Evolutionary conservation across 345 rosid genomes (phyloP).

Genomic region (Iberis pinnata): DNA sequence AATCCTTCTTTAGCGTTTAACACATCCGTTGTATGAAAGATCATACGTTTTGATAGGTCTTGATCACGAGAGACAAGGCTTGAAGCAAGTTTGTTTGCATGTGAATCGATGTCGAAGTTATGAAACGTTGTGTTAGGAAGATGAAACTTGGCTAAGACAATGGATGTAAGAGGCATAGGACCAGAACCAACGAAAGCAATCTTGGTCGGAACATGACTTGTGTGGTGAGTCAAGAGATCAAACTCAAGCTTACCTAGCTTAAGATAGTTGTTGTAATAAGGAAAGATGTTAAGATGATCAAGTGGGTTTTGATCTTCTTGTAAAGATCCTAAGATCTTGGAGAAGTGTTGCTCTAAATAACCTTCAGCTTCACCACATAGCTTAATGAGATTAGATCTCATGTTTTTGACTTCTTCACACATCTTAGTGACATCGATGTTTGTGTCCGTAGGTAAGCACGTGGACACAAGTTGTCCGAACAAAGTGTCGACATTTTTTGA

Average conservation of each 20-base stretch:
- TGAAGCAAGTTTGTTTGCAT: constrained; percentile 53
- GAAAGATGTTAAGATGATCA: constrained; percentile 51
- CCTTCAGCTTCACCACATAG: constrained; percentile 85
- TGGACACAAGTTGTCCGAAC: constrained; percentile 60
- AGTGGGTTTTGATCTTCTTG: constrained; percentile 53
- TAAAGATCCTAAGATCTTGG: constrained; percentile 41
- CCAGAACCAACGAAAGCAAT: constrained; percentile 87
- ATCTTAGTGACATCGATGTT: constrained; percentile 57
- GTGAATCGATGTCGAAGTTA: constrained; percentile 66
- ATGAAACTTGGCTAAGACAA: constrained; percentile 62
- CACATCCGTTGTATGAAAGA: constrained; percentile 62
- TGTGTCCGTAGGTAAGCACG: constrained; percentile 62
- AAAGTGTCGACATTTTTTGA: constrained; percentile 66
- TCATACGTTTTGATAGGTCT: constrained; percentile 56
- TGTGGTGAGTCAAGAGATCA: constrained; percentile 39
- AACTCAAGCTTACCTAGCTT: constrained; percentile 66
- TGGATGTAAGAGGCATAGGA: constrained; percentile 76
- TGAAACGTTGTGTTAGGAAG: constrained; percentile 50
- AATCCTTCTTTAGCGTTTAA: constrained; percentile 43
- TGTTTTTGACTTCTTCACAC: constrained; percentile 42
- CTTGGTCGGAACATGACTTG: constrained; percentile 29
- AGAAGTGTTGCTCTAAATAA: constrained; percentile 54
- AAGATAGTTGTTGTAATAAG: constrained; percentile 69
- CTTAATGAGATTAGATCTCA: constrained; percentile 56
- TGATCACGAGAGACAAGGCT: constrained; percentile 40